Evolutionary conservation across 345 rosid genomes (phyloP).

Genomic region (Theobroma cacao): DNA sequence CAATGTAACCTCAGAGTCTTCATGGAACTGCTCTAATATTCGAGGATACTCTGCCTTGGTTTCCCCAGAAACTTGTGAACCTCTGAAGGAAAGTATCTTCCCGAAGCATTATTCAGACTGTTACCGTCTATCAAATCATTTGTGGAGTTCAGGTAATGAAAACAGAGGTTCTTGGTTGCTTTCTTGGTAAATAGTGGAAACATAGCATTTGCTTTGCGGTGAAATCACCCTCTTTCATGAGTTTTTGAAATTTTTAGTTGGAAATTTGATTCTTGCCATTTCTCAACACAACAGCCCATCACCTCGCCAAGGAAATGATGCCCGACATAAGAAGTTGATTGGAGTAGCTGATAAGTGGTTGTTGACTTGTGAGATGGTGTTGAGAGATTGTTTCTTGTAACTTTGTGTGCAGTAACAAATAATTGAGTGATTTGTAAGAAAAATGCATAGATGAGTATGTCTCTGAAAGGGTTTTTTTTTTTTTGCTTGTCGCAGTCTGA

Average conservation of each 20-base stretch:
- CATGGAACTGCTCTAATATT: constrained; percentile 81
- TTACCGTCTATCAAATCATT: constrained; percentile 44
- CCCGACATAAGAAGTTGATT: constrained; percentile 34
- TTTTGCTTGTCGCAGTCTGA: constrained; percentile 8
- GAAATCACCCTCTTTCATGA: constrained; percentile 23
- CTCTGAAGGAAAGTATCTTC: constrained; percentile 51
- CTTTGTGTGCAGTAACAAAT: constrained; percentile 73
- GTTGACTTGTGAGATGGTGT: constrained; percentile 30
- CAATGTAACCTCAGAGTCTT: constrained; percentile 37
- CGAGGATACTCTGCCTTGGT: constrained; percentile 77
- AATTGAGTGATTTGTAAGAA: constrained; percentile 49
- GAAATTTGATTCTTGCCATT: constrained; percentile 43
- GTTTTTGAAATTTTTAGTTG: constrained; percentile 17
- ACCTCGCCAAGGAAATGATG: constrained; percentile 26
- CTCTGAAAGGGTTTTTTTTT: constrained; percentile 6
- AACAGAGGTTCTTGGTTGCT: constrained; percentile 49
- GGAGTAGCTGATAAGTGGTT: constrained; percentile 27
- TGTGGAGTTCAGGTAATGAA: constrained; percentile 38
- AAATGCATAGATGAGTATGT: constrained; percentile 29
- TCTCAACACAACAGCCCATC: constrained; percentile 33
- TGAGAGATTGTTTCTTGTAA: constrained; percentile 53
- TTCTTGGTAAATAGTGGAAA: constrained; percentile 58
- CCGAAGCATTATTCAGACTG: constrained; percentile 67
- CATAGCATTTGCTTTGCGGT: constrained; percentile 27
- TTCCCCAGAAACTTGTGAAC: constrained; percentile 69